phyloP scores from a whole-genome alignment of 2,329 filamentous ascomycete genomes.

The Scleromitrula shiraiana region DNA sequence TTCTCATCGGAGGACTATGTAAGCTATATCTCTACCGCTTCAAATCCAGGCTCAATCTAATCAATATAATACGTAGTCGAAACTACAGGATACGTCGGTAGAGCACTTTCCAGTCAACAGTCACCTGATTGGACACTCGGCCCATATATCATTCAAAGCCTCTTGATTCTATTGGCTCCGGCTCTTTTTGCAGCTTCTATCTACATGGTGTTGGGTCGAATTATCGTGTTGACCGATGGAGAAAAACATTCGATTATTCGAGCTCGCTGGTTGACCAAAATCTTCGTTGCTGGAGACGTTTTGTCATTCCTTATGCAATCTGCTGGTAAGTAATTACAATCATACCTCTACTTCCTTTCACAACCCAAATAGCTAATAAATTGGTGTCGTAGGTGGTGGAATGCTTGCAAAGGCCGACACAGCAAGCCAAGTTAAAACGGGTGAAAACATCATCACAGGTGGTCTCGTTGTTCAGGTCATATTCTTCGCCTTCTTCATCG shows the following conservation, averaged over 20 bases:
- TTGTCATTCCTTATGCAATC: conserved; percentile 36
- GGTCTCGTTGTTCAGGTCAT: conserved; percentile 43
- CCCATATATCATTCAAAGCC: conserved; percentile 31
- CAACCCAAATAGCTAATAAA: neutral
- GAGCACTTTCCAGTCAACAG: conserved; percentile 19
- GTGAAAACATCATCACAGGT: conserved; percentile 37
- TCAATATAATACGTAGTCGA: too few relatives aligned
- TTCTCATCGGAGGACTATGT: conserved; percentile 24
- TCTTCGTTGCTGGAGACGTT: conserved; percentile 40
- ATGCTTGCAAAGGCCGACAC: conserved; percentile 11
- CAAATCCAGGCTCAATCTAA: too few relatives aligned
- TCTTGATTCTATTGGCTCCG: conserved; percentile 34
- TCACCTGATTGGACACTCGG: conserved; percentile 21
- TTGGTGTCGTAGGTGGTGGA: conserved; percentile 18
- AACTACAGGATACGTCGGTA: conserved; percentile 32
- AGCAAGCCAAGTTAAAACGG: conserved; percentile 21
- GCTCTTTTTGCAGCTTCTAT: conserved; percentile 34
- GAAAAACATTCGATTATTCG: conserved; percentile 32
- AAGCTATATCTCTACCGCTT: neutral
- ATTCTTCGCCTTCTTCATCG: conserved; percentile 44
- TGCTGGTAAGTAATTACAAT: conserved; percentile 12
- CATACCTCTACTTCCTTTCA: neutral
- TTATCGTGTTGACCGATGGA: conserved; percentile 31
- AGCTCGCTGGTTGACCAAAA: conserved; percentile 32
- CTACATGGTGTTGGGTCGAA: conserved; percentile 35